phyloP scores from a whole-genome alignment of 495 filamentous ascomycete genomes.

The Oleoguttula mirabilis region DNA sequence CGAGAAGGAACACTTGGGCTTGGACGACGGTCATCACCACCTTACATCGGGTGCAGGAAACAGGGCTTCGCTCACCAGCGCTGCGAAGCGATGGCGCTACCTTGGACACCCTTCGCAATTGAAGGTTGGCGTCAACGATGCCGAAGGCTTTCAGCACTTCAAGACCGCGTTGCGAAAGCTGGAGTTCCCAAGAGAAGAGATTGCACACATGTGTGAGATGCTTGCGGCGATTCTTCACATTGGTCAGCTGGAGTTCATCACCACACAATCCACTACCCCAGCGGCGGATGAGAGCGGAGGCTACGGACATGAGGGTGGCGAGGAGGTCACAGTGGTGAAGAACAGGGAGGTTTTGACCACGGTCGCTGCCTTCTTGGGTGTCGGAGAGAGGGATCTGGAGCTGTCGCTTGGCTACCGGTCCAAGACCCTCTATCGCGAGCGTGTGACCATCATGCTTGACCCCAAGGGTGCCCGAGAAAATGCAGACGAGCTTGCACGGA shows the following conservation, averaged over 20 bases:
- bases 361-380: conserved; percentile 83
- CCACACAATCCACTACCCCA: conserved; percentile 60
- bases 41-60: conserved; percentile 31
- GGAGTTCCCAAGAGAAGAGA: conserved; percentile 83
- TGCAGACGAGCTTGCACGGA: conserved; percentile 86
- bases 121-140: conserved; percentile 91
- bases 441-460: conserved; percentile 95
- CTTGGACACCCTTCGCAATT: conserved; percentile 91
- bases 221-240: conserved; percentile 86
- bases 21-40: conserved; percentile 34
- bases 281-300: conserved; percentile 85
- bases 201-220: conserved; percentile 92
- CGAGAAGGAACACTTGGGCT: conserved; percentile 79
- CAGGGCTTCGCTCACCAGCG: conserved; percentile 39
- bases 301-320: conserved; percentile 87
- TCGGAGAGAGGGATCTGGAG: conserved; percentile 68
- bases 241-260: conserved; percentile 85
- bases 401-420: conserved; percentile 85
- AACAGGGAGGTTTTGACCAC: conserved; percentile 84
- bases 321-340: conserved; percentile 70
- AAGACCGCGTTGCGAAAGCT: conserved; percentile 89
- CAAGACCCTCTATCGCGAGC: conserved; percentile 85
- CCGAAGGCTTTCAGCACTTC: conserved; percentile 92
- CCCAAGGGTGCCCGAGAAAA: conserved; percentile 78
- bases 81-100: conserved; percentile 81